Percentiles rank a stretch among this genome's conserved stretches.
phyloP scores from a whole-genome alignment of 2,329 filamentous ascomycete genomes.

The Clarireedia hainanense region DNA sequence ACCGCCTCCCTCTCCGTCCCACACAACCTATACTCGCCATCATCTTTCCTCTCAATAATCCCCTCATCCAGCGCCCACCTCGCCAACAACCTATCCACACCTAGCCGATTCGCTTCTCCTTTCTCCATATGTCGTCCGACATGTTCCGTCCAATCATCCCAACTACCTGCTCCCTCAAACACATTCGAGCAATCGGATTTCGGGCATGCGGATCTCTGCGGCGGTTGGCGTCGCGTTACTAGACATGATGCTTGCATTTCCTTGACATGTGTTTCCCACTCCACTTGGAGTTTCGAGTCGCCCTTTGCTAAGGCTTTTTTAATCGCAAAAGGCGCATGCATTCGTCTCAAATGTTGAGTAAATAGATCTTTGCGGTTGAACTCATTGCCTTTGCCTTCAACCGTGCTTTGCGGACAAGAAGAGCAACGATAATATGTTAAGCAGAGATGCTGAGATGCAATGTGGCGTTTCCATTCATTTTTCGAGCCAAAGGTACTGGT shows the following conservation, averaged over 20 bases:
- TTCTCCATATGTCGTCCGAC: conserved; percentile 85
- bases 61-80: conserved; percentile 56
- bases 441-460: conserved; percentile 80
- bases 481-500: conserved; percentile 79
- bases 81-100: conserved; percentile 49
- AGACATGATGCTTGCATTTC: conserved; percentile 70
- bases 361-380: conserved; percentile 97
- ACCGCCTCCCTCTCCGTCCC: conserved; percentile 32
- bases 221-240: conserved; percentile 58
- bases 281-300: conserved; percentile 49
- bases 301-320: conserved; percentile 49
- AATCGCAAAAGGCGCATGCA: conserved; percentile 72
- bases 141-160: conserved; percentile 91
- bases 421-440: conserved; percentile 58
- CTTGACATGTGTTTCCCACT: conserved; percentile 60
- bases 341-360: conserved; percentile 85
- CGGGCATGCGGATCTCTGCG: conserved; percentile 62
- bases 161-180: conserved; percentile 67
- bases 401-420: conserved; percentile 45
- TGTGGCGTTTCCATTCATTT: conserved; percentile 97
- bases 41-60: conserved; percentile 51
- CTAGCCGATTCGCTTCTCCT: conserved; percentile 49
- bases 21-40: conserved; percentile 50
- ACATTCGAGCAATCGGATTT: conserved; percentile 61
- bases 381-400: conserved; percentile 53